Base-by-base conservation (phyloP, 768 basidiomycete genomes). In the Boletellus ananiceps region DNA sequence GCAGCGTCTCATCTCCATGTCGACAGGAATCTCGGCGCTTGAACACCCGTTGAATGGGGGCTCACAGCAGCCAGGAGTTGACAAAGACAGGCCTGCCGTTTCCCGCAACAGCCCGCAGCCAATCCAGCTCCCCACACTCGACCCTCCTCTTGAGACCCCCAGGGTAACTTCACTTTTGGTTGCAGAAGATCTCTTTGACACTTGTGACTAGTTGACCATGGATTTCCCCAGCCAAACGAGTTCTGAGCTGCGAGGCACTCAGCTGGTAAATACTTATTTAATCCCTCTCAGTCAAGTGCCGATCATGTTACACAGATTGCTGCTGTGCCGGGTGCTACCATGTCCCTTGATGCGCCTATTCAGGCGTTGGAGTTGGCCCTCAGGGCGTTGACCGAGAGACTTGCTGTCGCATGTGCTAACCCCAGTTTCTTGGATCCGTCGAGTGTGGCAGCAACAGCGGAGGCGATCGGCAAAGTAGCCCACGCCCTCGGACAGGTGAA, bases 401-500 rank as follows among this genome's bases (percentile, higher is more conserved):
- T 88, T 42, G 64, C 68, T 25, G 54, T 67, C 12, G 64, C 80
- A n/a, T 71, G 79, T 5, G 60, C 66, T n/a, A 64, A 63, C 29
- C 57, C 66, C 8, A 54, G 55, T 34, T 47, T 71, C 16, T 37
- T 72, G 45, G 83, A 88, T 58, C 71, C 74, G 29, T 44, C 58
- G 19, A 69, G 75, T 5, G 77, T 90, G 42, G 77, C 74, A 35
- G 66, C 69, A 40, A 79, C 78, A 14, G 84, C 86, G n/a, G 85
- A 88, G 54, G 78, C 84, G 1, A 83, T 90, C 27, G 65, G 69
- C 37, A 86, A 86, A 61, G 79, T 85, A 8, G 73, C 79, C 1
- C 74, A 78, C 50, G 85, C 86, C 6, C 68, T 88, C 52, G 67
- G 69, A 8, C 76, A 84, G 49, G 76, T 87, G 46, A 79, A 75